Evolutionary conservation across 768 basidiomycete genomes (phyloP), one percentile per base, ranked within the genome.

Genomic region (Boletus edulis): DNA sequence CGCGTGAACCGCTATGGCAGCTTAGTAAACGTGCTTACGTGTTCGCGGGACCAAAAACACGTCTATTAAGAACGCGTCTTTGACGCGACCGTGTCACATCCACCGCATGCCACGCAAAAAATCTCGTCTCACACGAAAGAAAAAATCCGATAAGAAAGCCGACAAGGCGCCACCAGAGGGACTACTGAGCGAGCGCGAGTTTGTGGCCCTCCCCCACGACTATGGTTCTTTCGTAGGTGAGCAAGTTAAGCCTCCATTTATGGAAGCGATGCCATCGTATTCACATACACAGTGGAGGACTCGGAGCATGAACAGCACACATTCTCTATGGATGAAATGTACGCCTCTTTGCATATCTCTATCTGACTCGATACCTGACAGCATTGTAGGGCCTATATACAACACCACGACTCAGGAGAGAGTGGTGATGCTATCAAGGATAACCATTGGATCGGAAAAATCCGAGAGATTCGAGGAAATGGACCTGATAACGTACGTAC

Each of bases 361-460:
- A 4, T n/a, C 13, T 35, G 17, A 29, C 9, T 4, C 14, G 12
- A 22, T 42, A 5, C 46, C 45, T 52, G 22, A 52, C 37, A 5
- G 9, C 9, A 5, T 47, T 48, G 22, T 13, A 55, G 82, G 2
- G 79, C 71, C 1, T 70, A 74, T 10, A 66, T 84, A 11, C 29
- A 20, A 15, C 32, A 60, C 29, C 27, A 42, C 15, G 57, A 57
- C 2, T 29, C 42, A 0, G 54, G 46, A 22, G 56, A 51, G 3
- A 24, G 18, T 4, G 48, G 15, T 0, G 43, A 41, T 0, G 56
- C 73, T 1, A 72, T 73, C 0, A 34, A 68, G 4, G 62, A 71
- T n/a, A 70, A 78, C 12, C 79, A 78, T 34, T 85, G 83, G 83
- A 74, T 84, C 1, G 83, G 65, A 0, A 72, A 67, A 48, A 79